Evolutionary conservation across 2,329 filamentous ascomycete genomes (phyloP).

Genomic region (Myriosclerotinia scirpicola): DNA sequence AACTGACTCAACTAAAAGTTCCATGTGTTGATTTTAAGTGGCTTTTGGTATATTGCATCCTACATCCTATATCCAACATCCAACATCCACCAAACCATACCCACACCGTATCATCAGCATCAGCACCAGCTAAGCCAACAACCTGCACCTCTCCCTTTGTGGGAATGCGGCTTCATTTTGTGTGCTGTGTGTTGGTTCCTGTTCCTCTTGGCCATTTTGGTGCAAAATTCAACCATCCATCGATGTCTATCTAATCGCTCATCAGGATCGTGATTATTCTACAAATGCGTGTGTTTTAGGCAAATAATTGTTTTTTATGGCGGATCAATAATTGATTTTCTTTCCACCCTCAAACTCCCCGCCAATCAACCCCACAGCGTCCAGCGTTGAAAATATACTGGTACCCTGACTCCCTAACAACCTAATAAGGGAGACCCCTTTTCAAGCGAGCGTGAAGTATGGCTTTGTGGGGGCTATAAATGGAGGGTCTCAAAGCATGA

Average conservation of each 20-base stretch:
- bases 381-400: constrained; percentile 12
- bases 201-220: constrained; percentile 12
- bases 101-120: constrained; percentile 19
- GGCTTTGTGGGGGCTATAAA: constrained; percentile 1
- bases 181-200: constrained; percentile 1
- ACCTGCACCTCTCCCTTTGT: constrained; percentile 18
- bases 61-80: too few species aligned
- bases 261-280: constrained; percentile 4
- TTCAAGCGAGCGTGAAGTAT: constrained; percentile 20
- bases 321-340: constrained; percentile 13
- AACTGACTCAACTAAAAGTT: background rate
- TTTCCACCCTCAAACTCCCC: constrained; percentile 7
- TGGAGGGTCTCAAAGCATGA: constrained; percentile 6
- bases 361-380: constrained; percentile 15
- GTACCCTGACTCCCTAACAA: constrained; percentile 9
- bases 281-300: background rate
- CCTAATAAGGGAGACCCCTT: constrained; percentile 13
- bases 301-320: constrained; percentile 2
- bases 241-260: background rate
- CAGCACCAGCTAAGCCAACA: constrained; percentile 21
- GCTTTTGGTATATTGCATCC: background rate
- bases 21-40: constrained; percentile 10
- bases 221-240: background rate
- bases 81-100: background rate
- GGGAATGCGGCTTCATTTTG: constrained; percentile 12